A percentile compares a stretch with the other conserved stretches of the same genome.
phyloP scores from a whole-genome alignment of 345 rosid species.

The Adansonia digitata region DNA sequence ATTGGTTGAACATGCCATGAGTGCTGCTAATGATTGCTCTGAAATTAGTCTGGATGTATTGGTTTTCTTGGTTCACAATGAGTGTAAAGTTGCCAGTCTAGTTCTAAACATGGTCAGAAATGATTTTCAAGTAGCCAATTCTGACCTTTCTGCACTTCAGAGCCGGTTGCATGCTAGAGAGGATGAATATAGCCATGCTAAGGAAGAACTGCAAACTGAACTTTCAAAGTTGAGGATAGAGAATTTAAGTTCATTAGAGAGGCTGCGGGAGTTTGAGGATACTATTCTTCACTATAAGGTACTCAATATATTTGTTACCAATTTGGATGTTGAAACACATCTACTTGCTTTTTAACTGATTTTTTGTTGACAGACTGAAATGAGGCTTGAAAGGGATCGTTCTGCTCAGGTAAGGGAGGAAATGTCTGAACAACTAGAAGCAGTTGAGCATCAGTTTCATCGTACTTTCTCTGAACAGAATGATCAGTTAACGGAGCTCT shows the following conservation, averaged over 20 bases:
- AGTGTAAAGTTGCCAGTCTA: not conserved
- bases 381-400: not conserved
- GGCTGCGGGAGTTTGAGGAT: not conserved
- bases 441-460: not conserved
- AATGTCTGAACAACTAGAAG: not conserved
- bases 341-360: not conserved
- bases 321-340: not conserved
- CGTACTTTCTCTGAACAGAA: not conserved
- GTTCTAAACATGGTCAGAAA: not conserved
- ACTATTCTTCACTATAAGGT: not conserved
- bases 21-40: not conserved
- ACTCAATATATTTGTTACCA: not conserved
- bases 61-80: not conserved
- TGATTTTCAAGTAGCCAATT: not conserved
- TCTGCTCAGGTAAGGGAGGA: not conserved
- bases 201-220: not conserved
- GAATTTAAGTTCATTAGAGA: not conserved
- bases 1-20: not conserved
- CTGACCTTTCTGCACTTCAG: not conserved
- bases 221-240: not conserved
- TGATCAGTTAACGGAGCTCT: not conserved
- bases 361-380: not conserved
- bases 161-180: not conserved
- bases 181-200: not conserved
- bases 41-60: not conserved